These are phyloP conservation scores for Wallacemonas rigidus DNA, from an alignment of 208 protist genomes.

Conservation along the genomic window DNA sequence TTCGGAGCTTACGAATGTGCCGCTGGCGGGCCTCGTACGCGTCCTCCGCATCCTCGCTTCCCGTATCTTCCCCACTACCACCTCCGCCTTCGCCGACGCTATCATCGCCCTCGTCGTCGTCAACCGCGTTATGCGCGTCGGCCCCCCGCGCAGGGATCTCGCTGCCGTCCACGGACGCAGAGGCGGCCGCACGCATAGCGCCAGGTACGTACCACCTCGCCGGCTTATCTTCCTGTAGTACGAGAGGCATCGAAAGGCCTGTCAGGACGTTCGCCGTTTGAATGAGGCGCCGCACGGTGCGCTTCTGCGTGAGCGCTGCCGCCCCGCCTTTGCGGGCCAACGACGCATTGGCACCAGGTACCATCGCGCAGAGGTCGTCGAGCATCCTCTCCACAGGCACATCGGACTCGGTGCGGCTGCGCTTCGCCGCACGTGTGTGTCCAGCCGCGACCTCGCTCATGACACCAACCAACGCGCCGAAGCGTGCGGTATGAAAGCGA, in stretches of 20 bases:
- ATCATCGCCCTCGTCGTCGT: slow-evolving; percentile 24
- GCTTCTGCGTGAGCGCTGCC: slow-evolving; percentile 28
- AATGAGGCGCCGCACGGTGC: slow-evolving; percentile 58
- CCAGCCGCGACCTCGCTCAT: slow-evolving; percentile 68
- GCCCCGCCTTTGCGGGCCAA: slow-evolving; percentile 11
- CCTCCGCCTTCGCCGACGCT: too few species aligned
- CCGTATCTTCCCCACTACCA: too few species aligned
- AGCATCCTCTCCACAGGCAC: slow-evolving; percentile 62
- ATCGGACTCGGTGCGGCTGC: slow-evolving; percentile 44
- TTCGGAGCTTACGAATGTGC: slow-evolving; percentile 51
- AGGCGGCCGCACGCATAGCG: slow-evolving; percentile 25
- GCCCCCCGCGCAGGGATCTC: background rate
- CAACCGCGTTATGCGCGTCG: too few species aligned
- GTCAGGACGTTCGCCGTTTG: slow-evolving; percentile 53
- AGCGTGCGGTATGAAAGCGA: slow-evolving; percentile 38
- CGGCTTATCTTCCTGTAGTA: slow-evolving; percentile 52
- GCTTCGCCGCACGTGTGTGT: slow-evolving; percentile 44
- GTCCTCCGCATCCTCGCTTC: slow-evolving; percentile 9
- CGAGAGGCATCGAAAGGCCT: slow-evolving; percentile 50
- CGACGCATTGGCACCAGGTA: slow-evolving; percentile 32
- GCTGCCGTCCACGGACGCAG: slow-evolving; percentile 2
- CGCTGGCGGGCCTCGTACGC: slow-evolving; percentile 31
- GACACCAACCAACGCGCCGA: slow-evolving; percentile 60
- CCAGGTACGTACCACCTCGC: slow-evolving; percentile 68
- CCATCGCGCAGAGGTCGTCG: slow-evolving; percentile 49